phyloP scores from a whole-genome alignment of 225 moss, liverwort and hornwort genomes.

The Polytrichum commune region DNA sequence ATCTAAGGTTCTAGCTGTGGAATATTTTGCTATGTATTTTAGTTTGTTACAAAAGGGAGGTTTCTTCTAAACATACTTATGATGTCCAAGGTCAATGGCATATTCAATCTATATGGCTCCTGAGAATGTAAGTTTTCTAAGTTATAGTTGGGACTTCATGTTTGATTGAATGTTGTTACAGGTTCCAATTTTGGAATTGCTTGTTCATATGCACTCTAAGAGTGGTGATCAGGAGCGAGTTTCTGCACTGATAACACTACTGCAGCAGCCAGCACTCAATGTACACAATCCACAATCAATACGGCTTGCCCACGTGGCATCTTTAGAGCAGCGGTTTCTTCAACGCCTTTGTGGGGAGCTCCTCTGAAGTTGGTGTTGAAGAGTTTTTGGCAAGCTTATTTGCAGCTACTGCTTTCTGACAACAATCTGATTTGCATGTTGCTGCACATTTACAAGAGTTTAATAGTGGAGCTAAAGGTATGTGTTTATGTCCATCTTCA shows the following conservation, averaged over 20 bases:
- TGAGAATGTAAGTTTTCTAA: no score
- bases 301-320: constrained; percentile 79
- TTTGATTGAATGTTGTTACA: constrained; percentile 14
- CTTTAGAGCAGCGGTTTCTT: constrained; percentile 89
- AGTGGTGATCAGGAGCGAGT: constrained; percentile 88
- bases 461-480: not conserved
- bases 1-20: no score
- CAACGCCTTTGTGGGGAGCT: constrained; percentile 90
- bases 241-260: constrained; percentile 71
- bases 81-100: no score
- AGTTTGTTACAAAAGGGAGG: no score
- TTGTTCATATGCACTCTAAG: constrained; percentile 88
- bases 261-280: constrained; percentile 97
- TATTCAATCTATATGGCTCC: no score
- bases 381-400: not conserved
- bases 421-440: not conserved
- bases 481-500: not conserved
- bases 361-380: constrained; percentile 18
- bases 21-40: no score
- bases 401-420: not conserved
- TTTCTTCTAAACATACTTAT: no score
- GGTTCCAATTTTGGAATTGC: constrained; percentile 94
- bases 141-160: not conserved
- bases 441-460: not conserved
- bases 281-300: constrained; percentile 93